Base-by-base conservation (phyloP, 805 yeast genomes). In the Geotrichum ghanense region DNA sequence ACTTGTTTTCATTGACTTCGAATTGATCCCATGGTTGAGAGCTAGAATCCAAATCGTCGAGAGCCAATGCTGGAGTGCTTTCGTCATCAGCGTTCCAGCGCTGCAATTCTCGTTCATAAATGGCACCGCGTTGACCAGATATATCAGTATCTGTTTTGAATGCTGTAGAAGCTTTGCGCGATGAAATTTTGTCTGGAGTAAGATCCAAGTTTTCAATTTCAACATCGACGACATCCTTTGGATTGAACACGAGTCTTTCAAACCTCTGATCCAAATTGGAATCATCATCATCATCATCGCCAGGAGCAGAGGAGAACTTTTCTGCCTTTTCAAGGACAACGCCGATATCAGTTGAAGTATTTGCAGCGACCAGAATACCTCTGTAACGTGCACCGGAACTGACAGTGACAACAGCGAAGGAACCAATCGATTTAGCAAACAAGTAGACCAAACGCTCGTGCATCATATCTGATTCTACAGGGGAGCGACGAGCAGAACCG, bases 141-240 rank as follows among this genome's bases (percentile, higher is more conserved):
- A 92, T 90, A 60, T 85, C 97, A 1, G 79, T 66, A 63, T 90
- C 98, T 1, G 96, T 92, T 61, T 76, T 79, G 69, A 90, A 90
- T 10, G 63, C 62, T 17, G 24, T 22, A 6, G 44, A 42, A 2
- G 49, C 37, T 14, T 42, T 37, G 14, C 39, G 49, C 16, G 23
- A 2, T 16, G 41, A 27, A n/a, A 31, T 45, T 25, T 48, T 22
- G 23, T 56, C 60, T 14, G 56, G 54, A 16, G 60, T 47, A 25
- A 71, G 54, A 53, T 71, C 69, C 26, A 74, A 65, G 37, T 63
- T 64, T 22, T 59, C 53, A 14, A 77, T 61, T 47, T 73, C 73
- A 27, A 77, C 50, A 57, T 73, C 78, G 48, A 73, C 65, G 51
- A 78, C 62, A 50, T 78, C 83, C 46, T 70, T 69, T 9, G 75